These are phyloP conservation scores for Colletotrichum coccodes DNA, from an alignment of 2,329 filamentous ascomycete species.

Conservation along the genomic window DNA sequence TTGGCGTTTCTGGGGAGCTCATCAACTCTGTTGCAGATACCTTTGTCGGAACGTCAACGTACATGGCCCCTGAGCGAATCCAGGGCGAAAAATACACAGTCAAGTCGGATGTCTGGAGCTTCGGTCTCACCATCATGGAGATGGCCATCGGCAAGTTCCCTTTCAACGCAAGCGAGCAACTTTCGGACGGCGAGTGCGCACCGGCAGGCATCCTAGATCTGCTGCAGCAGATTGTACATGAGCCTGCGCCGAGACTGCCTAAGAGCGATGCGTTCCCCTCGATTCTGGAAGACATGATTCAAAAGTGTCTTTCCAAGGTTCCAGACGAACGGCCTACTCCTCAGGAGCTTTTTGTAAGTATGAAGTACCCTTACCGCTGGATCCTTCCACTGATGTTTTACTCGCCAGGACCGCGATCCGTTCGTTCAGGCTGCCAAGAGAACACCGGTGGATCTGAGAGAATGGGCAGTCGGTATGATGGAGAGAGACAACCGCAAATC, in stretches of 20 bases:
- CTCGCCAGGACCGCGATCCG: constrained; percentile 81
- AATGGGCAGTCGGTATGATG: constrained; percentile 95
- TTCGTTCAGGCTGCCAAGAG: constrained; percentile 97
- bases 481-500: constrained; percentile 96
- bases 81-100: constrained; percentile 97
- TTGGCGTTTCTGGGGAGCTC: constrained; percentile 97
- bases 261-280: constrained; percentile 97
- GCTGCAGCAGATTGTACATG: constrained; percentile 96
- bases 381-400: constrained; percentile 40
- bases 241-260: constrained; percentile 90
- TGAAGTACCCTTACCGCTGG: too few relatives aligned
- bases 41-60: constrained; percentile 97
- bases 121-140: constrained; percentile 95
- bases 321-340: constrained; percentile 91
- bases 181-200: constrained; percentile 79
- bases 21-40: constrained; percentile 99
- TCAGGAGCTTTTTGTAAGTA: constrained; percentile 87
- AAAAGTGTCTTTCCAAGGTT: constrained; percentile 92
- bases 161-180: constrained; percentile 79
- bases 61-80: constrained; percentile 99
- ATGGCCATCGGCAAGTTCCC: constrained; percentile 97
- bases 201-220: constrained; percentile 96
- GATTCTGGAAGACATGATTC: constrained; percentile 96
- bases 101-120: constrained; percentile 99
- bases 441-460: constrained; percentile 91